These are phyloP conservation scores for Starmerella stigmatis DNA, from an alignment of 805 yeast species.

Conservation along the genomic window DNA sequence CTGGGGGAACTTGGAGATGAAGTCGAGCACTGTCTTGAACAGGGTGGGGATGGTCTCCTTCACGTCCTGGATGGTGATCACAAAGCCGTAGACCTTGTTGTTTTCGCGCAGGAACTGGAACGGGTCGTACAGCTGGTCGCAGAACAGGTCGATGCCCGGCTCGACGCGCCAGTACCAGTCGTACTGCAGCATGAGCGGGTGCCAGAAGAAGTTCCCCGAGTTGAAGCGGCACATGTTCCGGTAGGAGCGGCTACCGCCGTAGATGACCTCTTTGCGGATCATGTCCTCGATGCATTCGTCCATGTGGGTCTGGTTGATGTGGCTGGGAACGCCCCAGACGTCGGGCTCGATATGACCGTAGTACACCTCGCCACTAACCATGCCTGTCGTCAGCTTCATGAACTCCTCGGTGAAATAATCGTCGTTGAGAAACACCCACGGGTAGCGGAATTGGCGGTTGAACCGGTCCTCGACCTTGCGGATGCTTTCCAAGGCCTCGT, in stretches of 20 bases:
- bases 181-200: slow-evolving; percentile 56
- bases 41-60: slow-evolving; percentile 75
- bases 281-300: slow-evolving; percentile 39
- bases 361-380: slow-evolving; percentile 65
- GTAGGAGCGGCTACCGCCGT: slow-evolving; percentile 57
- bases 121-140: slow-evolving; percentile 67
- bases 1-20: slow-evolving; percentile 49
- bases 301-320: slow-evolving; percentile 52
- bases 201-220: slow-evolving; percentile 81
- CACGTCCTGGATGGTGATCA: slow-evolving; percentile 73
- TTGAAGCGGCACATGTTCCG: slow-evolving; percentile 95
- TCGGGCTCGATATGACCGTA: slow-evolving; percentile 74
- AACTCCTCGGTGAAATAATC: slow-evolving; percentile 76
- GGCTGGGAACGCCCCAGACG: slow-evolving; percentile 70
- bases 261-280: slow-evolving; percentile 42
- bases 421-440: slow-evolving; percentile 93
- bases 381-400: slow-evolving; percentile 50
- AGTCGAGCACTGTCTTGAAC: slow-evolving; percentile 64
- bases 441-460: slow-evolving; percentile 69
- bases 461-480: slow-evolving; percentile 85
- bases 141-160: slow-evolving; percentile 78
- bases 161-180: slow-evolving; percentile 94
- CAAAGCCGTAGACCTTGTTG: slow-evolving; percentile 75
- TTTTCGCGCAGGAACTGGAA: slow-evolving; percentile 69
- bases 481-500: slow-evolving; percentile 65